Conservation (phyloP, 2,329 filamentous ascomycete genomes). For the Microsporum audouinii region DNA sequence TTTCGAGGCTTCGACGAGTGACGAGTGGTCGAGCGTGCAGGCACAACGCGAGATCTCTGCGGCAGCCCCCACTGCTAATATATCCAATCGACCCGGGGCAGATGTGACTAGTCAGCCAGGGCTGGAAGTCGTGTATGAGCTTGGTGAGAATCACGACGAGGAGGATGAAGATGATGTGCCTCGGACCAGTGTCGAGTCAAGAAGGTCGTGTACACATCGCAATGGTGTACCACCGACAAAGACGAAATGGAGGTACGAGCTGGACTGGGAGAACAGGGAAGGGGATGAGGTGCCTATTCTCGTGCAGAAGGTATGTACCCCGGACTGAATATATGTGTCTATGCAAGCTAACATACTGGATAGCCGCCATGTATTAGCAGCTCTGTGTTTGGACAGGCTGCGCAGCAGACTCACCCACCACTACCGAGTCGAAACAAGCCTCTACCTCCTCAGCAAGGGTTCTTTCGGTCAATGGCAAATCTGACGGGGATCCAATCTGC, state of each 20-base stretch:
- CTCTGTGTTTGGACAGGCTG: slow-evolving; percentile 43
- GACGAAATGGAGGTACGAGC: slow-evolving; percentile 73
- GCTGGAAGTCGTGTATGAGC: slow-evolving; percentile 28
- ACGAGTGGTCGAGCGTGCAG: slow-evolving; percentile 55
- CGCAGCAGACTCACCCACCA: slow-evolving; percentile 22
- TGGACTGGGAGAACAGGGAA: slow-evolving; percentile 60
- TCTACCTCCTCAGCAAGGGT: slow-evolving; percentile 51
- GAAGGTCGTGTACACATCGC: slow-evolving; percentile 23
- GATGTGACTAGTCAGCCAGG: slow-evolving; percentile 36
- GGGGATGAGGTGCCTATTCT: slow-evolving; percentile 76
- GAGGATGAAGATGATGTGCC: slow-evolving; percentile 15
- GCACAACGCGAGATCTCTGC: slow-evolving; percentile 14
- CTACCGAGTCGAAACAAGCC: slow-evolving; percentile 53
- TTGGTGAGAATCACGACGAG: slow-evolving; percentile 20
- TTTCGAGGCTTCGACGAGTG: slow-evolving; percentile 75
- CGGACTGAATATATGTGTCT: background rate
- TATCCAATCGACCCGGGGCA: slow-evolving; percentile 6
- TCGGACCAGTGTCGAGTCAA: slow-evolving; percentile 22
- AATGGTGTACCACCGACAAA: slow-evolving; percentile 38
- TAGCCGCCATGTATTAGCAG: slow-evolving; percentile 29
- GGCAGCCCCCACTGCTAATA: background rate
- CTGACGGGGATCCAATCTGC: slow-evolving; percentile 49
- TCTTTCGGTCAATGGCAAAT: slow-evolving; percentile 82
- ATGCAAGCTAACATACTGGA: slow-evolving; percentile 5
- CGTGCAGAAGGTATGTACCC: slow-evolving; percentile 58